phyloP scores from a whole-genome alignment of 2,329 filamentous ascomycete species.

The Atkinsonella hypoxylon region DNA sequence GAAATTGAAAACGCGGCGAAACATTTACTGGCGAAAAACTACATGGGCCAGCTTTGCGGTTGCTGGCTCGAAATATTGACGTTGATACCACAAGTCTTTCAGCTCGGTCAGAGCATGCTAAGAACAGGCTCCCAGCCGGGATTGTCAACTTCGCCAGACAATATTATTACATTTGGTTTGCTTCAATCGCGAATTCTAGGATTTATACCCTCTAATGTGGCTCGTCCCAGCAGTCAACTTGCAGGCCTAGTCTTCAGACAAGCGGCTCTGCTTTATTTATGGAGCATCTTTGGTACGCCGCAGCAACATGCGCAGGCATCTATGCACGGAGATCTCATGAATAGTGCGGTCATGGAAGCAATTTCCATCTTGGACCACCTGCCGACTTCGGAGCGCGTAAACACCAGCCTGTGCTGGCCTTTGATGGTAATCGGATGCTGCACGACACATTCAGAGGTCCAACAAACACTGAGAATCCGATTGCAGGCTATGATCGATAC shows the following conservation, averaged over 20 bases:
- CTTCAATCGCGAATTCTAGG: conserved; percentile 29
- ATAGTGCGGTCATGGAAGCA: conserved; percentile 19
- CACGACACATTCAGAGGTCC: conserved; percentile 21
- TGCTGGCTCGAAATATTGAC: conserved; percentile 28
- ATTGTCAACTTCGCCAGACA: conserved; percentile 20
- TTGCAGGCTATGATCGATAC: conserved; percentile 21
- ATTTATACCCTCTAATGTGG: conserved; percentile 24
- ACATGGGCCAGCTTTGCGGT: conserved; percentile 25
- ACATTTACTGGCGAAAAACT: conserved; percentile 17
- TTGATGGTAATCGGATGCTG: conserved; percentile 27
- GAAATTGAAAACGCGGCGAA: conserved; percentile 20
- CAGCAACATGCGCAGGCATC: conserved; percentile 10
- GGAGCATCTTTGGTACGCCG: conserved; percentile 21
- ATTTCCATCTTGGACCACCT: conserved; percentile 20
- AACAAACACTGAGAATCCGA: conserved; percentile 22
- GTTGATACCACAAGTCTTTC: conserved; percentile 27
- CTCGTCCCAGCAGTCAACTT: conserved; percentile 24
- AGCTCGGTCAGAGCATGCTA: conserved; percentile 29
- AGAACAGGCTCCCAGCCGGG: conserved; percentile 5
- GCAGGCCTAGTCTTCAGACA: conserved; percentile 33
- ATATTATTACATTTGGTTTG: conserved; percentile 30
- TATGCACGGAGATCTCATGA: conserved; percentile 15
- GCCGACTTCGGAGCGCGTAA: conserved; percentile 21
- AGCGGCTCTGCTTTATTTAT: conserved; percentile 30
- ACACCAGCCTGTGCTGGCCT: conserved; percentile 29